Conservation (phyloP, 495 filamentous ascomycete species). For the Penicillium atrosanguineum region DNA sequence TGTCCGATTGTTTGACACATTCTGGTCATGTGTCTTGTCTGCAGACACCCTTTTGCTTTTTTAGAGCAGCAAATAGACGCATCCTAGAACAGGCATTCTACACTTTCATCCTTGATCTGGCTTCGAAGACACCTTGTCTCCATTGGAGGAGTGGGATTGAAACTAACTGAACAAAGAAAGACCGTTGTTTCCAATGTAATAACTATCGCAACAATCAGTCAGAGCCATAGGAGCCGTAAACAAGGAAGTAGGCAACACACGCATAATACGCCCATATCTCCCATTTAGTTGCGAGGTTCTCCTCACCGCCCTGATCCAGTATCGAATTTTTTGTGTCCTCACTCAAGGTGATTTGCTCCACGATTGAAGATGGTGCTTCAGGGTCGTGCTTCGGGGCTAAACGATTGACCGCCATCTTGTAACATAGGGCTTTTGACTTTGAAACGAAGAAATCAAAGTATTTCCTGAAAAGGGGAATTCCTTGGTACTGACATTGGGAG, state of each 20-base stretch:
- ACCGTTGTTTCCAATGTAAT: constrained; percentile 63
- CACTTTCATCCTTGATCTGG: too few species aligned
- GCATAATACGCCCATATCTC: constrained; percentile 62
- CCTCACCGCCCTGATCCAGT: not conserved
- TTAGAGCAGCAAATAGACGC: too few species aligned
- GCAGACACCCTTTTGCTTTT: too few species aligned
- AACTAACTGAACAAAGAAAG: constrained; percentile 54
- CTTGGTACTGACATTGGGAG: too few species aligned
- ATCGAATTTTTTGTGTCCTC: not conserved
- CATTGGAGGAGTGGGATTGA: not conserved
- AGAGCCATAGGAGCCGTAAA: not conserved
- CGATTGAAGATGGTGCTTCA: not conserved
- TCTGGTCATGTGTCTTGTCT: too few species aligned
- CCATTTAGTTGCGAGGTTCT: constrained; percentile 36
- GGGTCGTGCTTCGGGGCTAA: not conserved
- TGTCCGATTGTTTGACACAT: too few species aligned
- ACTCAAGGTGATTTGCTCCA: not conserved
- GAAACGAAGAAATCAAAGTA: too few species aligned
- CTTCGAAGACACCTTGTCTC: not conserved
- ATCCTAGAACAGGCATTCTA: too few species aligned
- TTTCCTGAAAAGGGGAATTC: not conserved
- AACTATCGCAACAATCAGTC: constrained; percentile 27
- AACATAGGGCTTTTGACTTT: not conserved
- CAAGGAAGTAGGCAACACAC: constrained; percentile 13
- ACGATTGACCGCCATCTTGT: not conserved